These are phyloP conservation scores for Penicillium paradoxum DNA, from an alignment of 495 filamentous ascomycete genomes.

Conservation along the genomic window DNA sequence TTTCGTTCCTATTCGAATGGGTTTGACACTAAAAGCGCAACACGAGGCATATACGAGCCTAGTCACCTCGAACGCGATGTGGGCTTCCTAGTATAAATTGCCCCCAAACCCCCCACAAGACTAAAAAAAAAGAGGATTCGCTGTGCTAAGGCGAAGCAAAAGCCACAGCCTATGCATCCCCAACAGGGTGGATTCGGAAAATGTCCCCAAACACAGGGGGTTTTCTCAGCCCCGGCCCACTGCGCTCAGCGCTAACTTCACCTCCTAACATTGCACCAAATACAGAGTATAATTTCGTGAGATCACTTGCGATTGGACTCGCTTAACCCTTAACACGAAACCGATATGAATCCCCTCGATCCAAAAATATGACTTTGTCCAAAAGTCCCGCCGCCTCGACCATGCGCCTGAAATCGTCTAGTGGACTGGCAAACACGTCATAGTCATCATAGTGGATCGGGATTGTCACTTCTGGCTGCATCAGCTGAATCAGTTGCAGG, in stretches of 20 bases:
- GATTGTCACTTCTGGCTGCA: constrained; percentile 61
- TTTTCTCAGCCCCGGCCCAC: background rate
- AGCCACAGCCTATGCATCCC: background rate
- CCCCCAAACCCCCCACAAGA: background rate
- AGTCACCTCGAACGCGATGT: background rate
- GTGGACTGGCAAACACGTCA: constrained; percentile 53
- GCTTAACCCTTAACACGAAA: constrained; percentile 42
- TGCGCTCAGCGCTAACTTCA: no score
- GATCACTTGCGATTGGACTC: background rate
- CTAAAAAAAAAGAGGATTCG: background rate
- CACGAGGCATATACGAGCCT: background rate
- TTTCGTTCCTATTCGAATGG: background rate
- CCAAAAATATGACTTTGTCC: constrained; percentile 56
- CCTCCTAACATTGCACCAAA: background rate
- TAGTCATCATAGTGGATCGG: constrained; percentile 71
- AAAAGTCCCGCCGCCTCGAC: constrained; percentile 47
- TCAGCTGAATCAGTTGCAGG: constrained; percentile 52
- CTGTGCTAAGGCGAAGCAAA: background rate
- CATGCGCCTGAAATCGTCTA: constrained; percentile 56
- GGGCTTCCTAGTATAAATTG: background rate
- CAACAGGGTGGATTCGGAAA: background rate
- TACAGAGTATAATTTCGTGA: background rate
- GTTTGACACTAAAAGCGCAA: background rate
- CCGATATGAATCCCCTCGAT: constrained; percentile 53
- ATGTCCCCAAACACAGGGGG: background rate